A percentile compares a stretch with the other conserved stretches of the same genome.
Evolutionary conservation across 1,139 yeast genomes (phyloP).

Genomic region (Sugiyamaella sp.): DNA sequence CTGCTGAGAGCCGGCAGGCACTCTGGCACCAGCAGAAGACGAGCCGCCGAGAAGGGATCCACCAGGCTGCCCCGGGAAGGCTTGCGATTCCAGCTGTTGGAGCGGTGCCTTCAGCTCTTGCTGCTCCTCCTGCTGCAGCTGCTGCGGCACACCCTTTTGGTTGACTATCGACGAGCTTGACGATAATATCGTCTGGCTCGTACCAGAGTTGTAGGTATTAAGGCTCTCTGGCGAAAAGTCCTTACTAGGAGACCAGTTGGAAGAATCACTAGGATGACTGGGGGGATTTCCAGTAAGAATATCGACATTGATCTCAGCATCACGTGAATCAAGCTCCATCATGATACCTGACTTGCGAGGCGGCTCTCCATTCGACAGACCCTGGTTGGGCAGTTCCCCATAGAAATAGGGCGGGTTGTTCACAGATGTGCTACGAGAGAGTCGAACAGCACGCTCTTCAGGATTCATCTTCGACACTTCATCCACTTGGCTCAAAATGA

Average conservation of each 20-base stretch:
- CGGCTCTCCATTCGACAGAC: background rate
- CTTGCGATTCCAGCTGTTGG: background rate
- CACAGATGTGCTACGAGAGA: constrained; percentile 9
- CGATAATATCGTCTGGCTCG: constrained; percentile 5
- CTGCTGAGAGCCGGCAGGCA: no score
- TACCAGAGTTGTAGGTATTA: constrained; percentile 19
- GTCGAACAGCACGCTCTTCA: constrained; percentile 27
- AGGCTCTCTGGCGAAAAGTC: constrained; percentile 28
- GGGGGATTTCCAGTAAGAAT: constrained; percentile 18
- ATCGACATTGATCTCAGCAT: constrained; percentile 27
- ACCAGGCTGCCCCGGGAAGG: background rate
- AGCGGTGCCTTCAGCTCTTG: background rate
- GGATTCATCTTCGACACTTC: constrained; percentile 28
- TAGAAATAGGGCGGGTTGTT: background rate
- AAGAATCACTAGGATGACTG: constrained; percentile 10
- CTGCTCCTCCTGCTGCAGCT: background rate
- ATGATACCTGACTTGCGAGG: constrained; percentile 22
- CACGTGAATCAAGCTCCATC: constrained; percentile 29
- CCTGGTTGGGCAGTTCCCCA: background rate
- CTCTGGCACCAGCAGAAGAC: no score
- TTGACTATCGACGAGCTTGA: constrained; percentile 3
- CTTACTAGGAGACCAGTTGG: constrained; percentile 18
- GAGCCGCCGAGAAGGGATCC: no score
- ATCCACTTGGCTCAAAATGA: constrained; percentile 28
- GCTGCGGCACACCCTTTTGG: constrained; percentile 1